Evolutionary conservation across 2,329 filamentous ascomycete genomes (phyloP), one percentile per base, ranked within the genome.

Genomic region (Sarocladium kiliense): DNA sequence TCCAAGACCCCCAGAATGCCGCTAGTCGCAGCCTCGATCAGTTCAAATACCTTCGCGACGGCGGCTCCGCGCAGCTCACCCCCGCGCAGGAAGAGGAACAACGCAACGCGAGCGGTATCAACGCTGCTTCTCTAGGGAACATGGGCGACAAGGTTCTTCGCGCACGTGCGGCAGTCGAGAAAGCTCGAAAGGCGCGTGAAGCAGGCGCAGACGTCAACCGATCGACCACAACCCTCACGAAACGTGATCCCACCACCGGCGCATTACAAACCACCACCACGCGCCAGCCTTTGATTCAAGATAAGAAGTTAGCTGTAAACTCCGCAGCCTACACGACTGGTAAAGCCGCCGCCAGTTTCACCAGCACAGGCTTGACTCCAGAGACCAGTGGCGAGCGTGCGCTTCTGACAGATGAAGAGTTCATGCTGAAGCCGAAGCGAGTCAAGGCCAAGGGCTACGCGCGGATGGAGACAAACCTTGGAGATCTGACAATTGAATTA

Each of bases 1-100:
- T 99, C 10, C 95, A 99, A 68, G 94, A 99, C 68, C 94, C 94
- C 11, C 92, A 96, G 67, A 96, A 96, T 68, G 77, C 94, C 19
- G 86, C 88, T 55, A 84, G 85, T 55, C 77, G 93, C 61, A 89
- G 97, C 68, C 77, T 97, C 59, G 91, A 86, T 71, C 84, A 86
- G 45, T 99, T 96, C 77, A 92, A 94, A 67, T 92, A 91, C 64
- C 72, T 99, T 55, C 84, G 91, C 64, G 91, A 97, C 21, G 93
- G 94, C 9, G 81, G 84, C 51, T 81, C 85, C 45, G 84, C 82
- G 3, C 78, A 85, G 2, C 69, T 87, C 50, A 88, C 86, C 1
- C 84, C 82, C 25, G 85, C 89, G 54, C 85, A 94, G 68, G 79
- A 88, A 60, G 80, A 81, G 42, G 80, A 81, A 42, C 86, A 88